These are phyloP conservation scores for Botrytis squamosa DNA, from an alignment of 2,329 filamentous ascomycete genomes.

Conservation along the genomic window DNA sequence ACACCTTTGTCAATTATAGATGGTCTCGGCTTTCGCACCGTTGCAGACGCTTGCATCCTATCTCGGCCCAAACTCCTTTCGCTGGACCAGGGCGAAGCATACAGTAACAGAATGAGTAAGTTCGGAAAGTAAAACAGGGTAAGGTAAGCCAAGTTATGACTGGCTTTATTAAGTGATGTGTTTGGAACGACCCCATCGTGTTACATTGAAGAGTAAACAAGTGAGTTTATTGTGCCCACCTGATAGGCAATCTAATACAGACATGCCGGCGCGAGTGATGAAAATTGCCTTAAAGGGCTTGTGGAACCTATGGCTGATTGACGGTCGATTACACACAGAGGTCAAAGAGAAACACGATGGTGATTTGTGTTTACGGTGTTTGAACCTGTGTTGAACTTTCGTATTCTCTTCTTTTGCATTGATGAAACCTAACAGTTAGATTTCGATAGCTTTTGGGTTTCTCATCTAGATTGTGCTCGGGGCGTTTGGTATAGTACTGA, in stretches of 20 bases:
- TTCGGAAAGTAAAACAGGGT: slow-evolving; percentile 9
- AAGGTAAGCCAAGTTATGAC: slow-evolving; percentile 6
- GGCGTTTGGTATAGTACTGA: background rate
- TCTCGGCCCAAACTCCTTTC: slow-evolving; percentile 24
- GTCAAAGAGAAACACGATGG: slow-evolving; percentile 9
- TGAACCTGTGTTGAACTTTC: background rate
- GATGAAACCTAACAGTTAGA: slow-evolving; percentile 19
- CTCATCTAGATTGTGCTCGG: slow-evolving; percentile 4
- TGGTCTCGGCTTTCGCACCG: slow-evolving; percentile 24
- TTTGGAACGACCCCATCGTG: slow-evolving; percentile 10
- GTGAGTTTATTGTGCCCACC: slow-evolving; percentile 11
- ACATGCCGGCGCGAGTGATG: slow-evolving; percentile 1
- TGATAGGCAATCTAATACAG: slow-evolving; percentile 19
- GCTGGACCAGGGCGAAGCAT: slow-evolving; percentile 7
- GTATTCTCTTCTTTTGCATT: background rate
- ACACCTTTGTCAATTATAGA: background rate
- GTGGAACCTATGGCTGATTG: slow-evolving; percentile 21
- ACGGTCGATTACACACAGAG: slow-evolving; percentile 18
- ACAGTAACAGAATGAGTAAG: background rate
- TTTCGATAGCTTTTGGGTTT: background rate
- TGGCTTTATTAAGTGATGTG: slow-evolving; percentile 11
- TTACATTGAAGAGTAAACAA: slow-evolving; percentile 7
- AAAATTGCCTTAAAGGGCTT: slow-evolving; percentile 5
- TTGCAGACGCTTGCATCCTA: slow-evolving; percentile 29
- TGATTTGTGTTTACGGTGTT: background rate